Evolutionary conservation across 164 flowering plant species (phyloP), one percentile per base, ranked within the genome.

Genomic region (Kalanchoe fedtschenkoi): DNA sequence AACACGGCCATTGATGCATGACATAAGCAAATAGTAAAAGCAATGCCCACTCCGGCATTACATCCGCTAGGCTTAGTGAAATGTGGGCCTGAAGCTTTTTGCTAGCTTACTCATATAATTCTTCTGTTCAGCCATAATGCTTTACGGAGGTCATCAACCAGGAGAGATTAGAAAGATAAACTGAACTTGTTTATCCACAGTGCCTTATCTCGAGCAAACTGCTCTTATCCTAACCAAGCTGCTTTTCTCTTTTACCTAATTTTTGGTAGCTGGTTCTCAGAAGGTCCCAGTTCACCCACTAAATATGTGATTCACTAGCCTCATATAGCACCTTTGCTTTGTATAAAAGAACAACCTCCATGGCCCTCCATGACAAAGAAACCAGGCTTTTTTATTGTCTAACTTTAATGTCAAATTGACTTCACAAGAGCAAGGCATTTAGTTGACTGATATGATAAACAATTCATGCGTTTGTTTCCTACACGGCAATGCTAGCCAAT

Each of bases 391-490:
- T n/a, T 58, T 43, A 62, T 29, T 43, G 51, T 62, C 69, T 39
- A 66, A 71, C 65, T 66, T 62, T 65, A 34, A 5, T 67, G 63
- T 56, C 71, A 70, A 71, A 62, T 64, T 70, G 68, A 69, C 65
- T 60, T 65, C 63, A 64, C 71, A 69, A 61, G 71, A 62, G 56
- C 28, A 47, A 47, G 30, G 55, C 55, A 22, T 22, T 47, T 22
- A 29, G 21, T 47, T 8, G 55, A 29, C 24, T 47, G 55, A 47
- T 47, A 47, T 29, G 30, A 47, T 47, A 7, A 10, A 47, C 24
- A 6, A 47, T 21, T 47, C 30, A 47, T 47, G 55, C 55, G 7
- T 47, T 47, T 47, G 55, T 47, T 47, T 29, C 55, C 55, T 47
- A 47, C 55, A 47, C 30, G 55, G 55, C 55, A 22, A 22, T 47